Conservation (phyloP, 2,329 filamentous ascomycete genomes). For the Tympanopsis confertula region DNA sequence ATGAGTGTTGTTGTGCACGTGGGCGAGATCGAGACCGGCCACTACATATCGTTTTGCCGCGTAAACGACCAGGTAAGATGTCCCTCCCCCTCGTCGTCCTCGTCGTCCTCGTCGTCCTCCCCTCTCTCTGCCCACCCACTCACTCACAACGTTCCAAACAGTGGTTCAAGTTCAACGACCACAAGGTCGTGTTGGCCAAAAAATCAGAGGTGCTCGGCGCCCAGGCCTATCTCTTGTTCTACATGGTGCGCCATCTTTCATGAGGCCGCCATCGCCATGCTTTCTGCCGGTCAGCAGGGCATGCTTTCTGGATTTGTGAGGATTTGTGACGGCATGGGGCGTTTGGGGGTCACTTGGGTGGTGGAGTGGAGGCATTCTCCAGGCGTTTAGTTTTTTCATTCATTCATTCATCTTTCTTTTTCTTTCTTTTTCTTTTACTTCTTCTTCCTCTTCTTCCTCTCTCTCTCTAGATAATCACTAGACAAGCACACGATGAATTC, state of each 20-base stretch:
- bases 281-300: no score
- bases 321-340: no score
- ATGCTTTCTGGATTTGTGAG: no score
- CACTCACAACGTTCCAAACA: conserved; percentile 20
- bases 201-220: conserved; percentile 77
- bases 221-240: conserved; percentile 85
- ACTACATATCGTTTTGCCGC: conserved; percentile 82
- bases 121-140: conserved; percentile 1
- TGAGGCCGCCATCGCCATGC: no score
- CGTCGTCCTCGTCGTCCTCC: not conserved
- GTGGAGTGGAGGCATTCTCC: no score
- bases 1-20: conserved; percentile 86
- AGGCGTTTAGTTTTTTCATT: no score
- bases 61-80: conserved; percentile 57
- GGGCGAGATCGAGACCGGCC: conserved; percentile 78
- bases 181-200: conserved; percentile 73
- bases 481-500: no score
- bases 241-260: conserved; percentile 54
- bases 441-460: no score
- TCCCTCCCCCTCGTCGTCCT: not conserved
- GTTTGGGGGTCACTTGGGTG: no score
- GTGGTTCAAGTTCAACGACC: conserved; percentile 96
- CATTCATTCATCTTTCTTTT: no score
- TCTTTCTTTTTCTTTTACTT: no score
- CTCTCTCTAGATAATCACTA: no score